Evolutionary conservation across 768 basidiomycete genomes (phyloP), one percentile per base, ranked within the genome.

Genomic region (Exsudoporus frostii): DNA sequence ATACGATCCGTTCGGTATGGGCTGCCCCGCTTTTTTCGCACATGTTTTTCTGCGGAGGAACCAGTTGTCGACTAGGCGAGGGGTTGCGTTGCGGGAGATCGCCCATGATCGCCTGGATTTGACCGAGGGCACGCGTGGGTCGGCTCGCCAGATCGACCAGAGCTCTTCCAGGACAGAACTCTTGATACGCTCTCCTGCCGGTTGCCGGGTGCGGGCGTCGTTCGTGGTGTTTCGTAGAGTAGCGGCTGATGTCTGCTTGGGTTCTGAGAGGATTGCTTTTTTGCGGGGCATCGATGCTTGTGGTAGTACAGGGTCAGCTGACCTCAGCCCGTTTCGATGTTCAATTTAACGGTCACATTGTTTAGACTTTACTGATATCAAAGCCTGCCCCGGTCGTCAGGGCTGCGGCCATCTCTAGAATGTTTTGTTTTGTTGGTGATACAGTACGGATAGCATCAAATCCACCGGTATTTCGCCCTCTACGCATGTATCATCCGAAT

Each of bases 111-210:
- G 61, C 40, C 67, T 51, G n/a, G 70, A 69, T 25, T 46, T 51
- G 32, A 68, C 9, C 3, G 70, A 61, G 29, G 67, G 68, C 4
- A 69, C 56, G 37, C 70, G 68, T 9, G 59, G 66, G 47, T 71
- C 45, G 8, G 54, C 45, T 37, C 32, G 59, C 67, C 70, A 69
- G 37, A 69, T 69, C 5, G 49, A 59, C 65, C 65, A 67, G 22
- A 69, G 70, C 17, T 69, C 67, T 38, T 50, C 29, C 19, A 67
- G 53, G 37, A 56, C 41, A 1, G 51, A 50, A 19, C 14, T n/a
- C 17, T 34, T 2, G 39, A 65, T 59, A 43, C 43, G 50, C 19
- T 65, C 62, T 40, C 47, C 54, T 13, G 13, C 24, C 7, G 24
- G 38, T 20, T 42, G 62, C 24, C 32, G 36, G 33, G 30, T 53